Percentiles rank a stretch among this genome's conserved stretches.
Conservation (phyloP, 2,329 filamentous ascomycete species). For the Penicillium fuscoglaucum region DNA sequence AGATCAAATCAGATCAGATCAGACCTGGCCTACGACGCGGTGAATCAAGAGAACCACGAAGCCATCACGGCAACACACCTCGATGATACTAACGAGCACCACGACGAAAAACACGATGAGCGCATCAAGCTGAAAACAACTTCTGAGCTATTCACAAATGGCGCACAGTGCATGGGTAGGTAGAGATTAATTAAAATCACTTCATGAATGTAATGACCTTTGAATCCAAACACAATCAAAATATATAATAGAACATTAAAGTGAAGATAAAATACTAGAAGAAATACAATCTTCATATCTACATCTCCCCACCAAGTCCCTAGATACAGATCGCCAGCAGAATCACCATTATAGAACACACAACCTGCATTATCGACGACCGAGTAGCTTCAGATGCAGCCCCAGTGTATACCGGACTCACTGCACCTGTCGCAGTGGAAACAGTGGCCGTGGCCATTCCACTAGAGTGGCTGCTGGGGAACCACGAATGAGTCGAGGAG, state of each 20-base stretch:
- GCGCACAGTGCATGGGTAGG: too few species aligned
- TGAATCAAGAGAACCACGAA: too few species aligned
- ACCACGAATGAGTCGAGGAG: not conserved
- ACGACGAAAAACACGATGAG: too few species aligned
- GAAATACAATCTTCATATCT: not conserved
- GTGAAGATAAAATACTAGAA: not conserved
- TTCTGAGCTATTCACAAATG: too few species aligned
- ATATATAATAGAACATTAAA: not conserved
- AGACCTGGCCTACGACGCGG: too few species aligned
- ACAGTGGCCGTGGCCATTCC: not conserved
- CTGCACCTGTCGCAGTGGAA: not conserved
- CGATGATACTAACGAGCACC: too few species aligned
- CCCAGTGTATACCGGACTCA: not conserved
- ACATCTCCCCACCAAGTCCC: not conserved
- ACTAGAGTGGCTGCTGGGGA: not conserved
- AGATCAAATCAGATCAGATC: too few species aligned
- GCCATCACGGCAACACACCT: too few species aligned
- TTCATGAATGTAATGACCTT: not conserved
- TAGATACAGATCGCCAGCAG: not conserved
- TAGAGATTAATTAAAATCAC: too few species aligned
- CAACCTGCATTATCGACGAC: not conserved
- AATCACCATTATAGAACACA: conserved; percentile 15
- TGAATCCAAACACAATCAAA: not conserved
- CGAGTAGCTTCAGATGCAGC: not conserved
- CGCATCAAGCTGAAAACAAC: too few species aligned